A percentile compares a stretch with the other conserved stretches of the same genome.
Evolutionary conservation across 257 asterid species (phyloP).

Genomic region (Salvia miltiorrhiza): DNA sequence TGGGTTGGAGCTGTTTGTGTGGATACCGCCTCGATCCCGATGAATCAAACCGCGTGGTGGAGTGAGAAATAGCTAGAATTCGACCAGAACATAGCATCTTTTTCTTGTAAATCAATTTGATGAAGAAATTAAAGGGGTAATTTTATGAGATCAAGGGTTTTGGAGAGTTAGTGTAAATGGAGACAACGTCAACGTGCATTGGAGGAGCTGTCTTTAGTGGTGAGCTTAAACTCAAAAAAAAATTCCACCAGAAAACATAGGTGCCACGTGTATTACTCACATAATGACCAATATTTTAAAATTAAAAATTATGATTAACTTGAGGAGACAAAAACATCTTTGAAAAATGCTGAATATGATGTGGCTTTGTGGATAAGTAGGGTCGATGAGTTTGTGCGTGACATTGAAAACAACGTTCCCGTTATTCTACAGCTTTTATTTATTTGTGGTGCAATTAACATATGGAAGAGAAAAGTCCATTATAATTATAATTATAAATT

Average conservation of each 20-base stretch:
- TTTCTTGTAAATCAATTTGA: neutral
- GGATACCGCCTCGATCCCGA: slow-evolving; percentile 32
- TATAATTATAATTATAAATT: too few relatives aligned
- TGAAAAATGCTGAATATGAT: too few relatives aligned
- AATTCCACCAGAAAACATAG: slow-evolving; percentile 12
- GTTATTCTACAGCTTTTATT: too few relatives aligned
- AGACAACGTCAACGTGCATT: slow-evolving; percentile 14
- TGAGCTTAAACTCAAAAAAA: slow-evolving; percentile 4
- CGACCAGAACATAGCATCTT: slow-evolving; percentile 68
- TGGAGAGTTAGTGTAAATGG: neutral
- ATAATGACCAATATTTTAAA: too few relatives aligned
- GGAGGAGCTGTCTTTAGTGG: too few relatives aligned
- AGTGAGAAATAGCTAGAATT: slow-evolving; percentile 46
- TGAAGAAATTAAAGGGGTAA: neutral
- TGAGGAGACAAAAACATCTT: too few relatives aligned
- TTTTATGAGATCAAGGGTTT: slow-evolving; percentile 1
- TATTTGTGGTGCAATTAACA: too few relatives aligned
- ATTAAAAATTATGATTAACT: too few relatives aligned
- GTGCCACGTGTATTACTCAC: slow-evolving; percentile 15
- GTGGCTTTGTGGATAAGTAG: too few relatives aligned
- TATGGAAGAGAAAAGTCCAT: too few relatives aligned
- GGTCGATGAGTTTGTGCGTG: too few relatives aligned
- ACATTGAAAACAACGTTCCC: too few relatives aligned
- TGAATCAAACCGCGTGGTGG: slow-evolving; percentile 35
- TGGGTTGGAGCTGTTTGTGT: slow-evolving; percentile 31